phyloP scores from a whole-genome alignment of 257 asterid species.

The Verbena officinalis region DNA sequence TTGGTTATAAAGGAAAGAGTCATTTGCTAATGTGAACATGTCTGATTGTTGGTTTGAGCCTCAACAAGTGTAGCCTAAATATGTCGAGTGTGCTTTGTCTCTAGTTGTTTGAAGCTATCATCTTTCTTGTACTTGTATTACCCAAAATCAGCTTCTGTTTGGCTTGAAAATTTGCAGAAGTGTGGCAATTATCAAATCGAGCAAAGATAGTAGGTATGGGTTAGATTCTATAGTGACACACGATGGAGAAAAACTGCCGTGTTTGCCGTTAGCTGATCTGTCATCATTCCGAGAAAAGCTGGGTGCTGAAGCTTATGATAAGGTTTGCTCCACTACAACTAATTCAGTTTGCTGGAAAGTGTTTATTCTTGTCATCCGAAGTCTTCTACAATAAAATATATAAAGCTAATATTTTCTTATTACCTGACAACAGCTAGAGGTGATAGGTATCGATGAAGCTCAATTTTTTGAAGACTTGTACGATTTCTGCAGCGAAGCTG shows the following conservation, averaged over 20 bases:
- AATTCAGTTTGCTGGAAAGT: background rate
- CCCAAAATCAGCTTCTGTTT: background rate
- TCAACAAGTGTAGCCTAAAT: background rate
- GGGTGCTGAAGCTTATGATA: conserved; percentile 71
- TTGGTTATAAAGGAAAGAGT: background rate
- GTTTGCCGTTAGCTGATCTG: conserved; percentile 76
- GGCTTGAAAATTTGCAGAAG: conserved; percentile 57
- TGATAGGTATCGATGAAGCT: conserved; percentile 96
- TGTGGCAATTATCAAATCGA: conserved; percentile 75
- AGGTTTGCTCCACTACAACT: conserved; percentile 41
- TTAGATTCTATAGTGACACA: conserved; percentile 83
- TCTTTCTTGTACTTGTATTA: conserved; percentile 10
- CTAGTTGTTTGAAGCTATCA: background rate
- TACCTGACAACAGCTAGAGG: conserved; percentile 50
- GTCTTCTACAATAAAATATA: background rate
- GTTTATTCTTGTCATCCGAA: background rate
- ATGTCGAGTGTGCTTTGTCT: conserved; percentile 4
- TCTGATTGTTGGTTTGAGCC: background rate
- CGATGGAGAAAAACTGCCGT: conserved; percentile 83
- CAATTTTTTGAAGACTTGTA: conserved; percentile 90
- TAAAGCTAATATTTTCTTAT: conserved; percentile 16
- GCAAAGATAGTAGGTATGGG: conserved; percentile 79
- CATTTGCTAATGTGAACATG: conserved; percentile 2
- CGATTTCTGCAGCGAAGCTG: conserved; percentile 86
- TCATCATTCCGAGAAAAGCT: conserved; percentile 61